These are phyloP conservation scores for Misopates orontium DNA, from an alignment of 257 asterid species.

Conservation along the genomic window DNA sequence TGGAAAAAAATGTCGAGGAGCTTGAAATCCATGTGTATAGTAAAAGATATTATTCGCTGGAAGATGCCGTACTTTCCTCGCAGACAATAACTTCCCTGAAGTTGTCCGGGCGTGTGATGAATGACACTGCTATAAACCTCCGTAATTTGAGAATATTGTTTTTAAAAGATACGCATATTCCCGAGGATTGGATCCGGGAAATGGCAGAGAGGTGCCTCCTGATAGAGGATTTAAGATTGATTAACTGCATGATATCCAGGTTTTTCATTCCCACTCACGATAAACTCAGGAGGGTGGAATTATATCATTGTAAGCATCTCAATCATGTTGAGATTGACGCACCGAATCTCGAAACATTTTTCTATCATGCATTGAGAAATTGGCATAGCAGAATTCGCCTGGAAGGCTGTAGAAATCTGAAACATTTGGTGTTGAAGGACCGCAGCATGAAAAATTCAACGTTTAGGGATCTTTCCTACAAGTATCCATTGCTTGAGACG, in stretches of 20 bases:
- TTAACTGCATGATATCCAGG: slow-evolving; percentile 24
- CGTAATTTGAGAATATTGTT: slow-evolving; percentile 39
- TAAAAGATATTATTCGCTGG: slow-evolving; percentile 2
- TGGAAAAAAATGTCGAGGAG: slow-evolving; percentile 43
- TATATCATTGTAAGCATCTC: slow-evolving; percentile 33
- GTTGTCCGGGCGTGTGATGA: slow-evolving; percentile 20
- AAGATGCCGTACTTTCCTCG: slow-evolving; percentile 15
- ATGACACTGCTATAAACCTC: slow-evolving; percentile 22
- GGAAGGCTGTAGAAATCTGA: slow-evolving; percentile 34
- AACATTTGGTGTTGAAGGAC: slow-evolving; percentile 39
- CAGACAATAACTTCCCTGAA: slow-evolving; percentile 40
- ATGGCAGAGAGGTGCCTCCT: slow-evolving; percentile 42
- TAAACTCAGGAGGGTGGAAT: slow-evolving; percentile 46
- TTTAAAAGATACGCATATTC: slow-evolving; percentile 25
- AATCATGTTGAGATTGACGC: slow-evolving; percentile 29
- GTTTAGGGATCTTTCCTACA: slow-evolving; percentile 28
- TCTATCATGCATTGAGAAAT: slow-evolving; percentile 34
- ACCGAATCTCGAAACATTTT: slow-evolving; percentile 43
- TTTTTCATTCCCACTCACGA: slow-evolving; percentile 31
- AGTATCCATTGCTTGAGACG: slow-evolving; percentile 44
- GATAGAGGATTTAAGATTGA: slow-evolving; percentile 51
- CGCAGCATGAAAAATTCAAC: slow-evolving; percentile 27
- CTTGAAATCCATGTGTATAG: slow-evolving; percentile 31
- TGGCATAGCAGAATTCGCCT: slow-evolving; percentile 29
- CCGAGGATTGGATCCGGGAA: slow-evolving; percentile 5